Conservation (phyloP, 495 filamentous ascomycete genomes). For the Aspergillus wentii region DNA sequence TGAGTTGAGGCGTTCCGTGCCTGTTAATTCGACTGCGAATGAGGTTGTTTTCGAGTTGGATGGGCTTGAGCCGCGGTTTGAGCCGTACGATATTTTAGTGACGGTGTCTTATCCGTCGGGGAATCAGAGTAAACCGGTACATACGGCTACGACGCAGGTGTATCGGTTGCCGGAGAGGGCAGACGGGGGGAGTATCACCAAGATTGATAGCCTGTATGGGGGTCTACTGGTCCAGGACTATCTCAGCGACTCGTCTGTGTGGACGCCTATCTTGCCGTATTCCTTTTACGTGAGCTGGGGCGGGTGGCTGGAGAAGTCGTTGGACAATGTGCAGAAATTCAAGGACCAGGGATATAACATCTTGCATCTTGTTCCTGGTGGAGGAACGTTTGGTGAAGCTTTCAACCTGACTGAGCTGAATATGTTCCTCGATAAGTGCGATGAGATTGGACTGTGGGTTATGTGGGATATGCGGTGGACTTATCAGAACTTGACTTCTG, state of each 20-base stretch:
- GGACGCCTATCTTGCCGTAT: constrained; percentile 54
- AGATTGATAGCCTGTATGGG: constrained; percentile 58
- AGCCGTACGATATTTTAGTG: no score
- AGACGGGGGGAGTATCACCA: constrained; percentile 52
- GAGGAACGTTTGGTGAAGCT: no score
- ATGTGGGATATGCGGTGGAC: no score
- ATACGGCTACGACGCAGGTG: constrained; percentile 43
- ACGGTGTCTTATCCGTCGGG: no score
- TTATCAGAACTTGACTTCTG: constrained; percentile 52
- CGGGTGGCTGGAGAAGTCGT: constrained; percentile 40
- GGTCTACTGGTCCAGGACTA: constrained; percentile 45
- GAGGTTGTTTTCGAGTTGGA: no score
- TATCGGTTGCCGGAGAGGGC: constrained; percentile 52
- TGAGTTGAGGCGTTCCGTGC: no score
- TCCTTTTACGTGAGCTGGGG: constrained; percentile 60
- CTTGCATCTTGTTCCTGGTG: constrained; percentile 49
- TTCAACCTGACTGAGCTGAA: no score
- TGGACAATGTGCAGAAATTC: constrained; percentile 31
- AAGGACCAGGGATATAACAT: constrained; percentile 49
- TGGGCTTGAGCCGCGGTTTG: no score
- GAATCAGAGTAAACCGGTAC: no score
- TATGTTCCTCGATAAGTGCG: no score
- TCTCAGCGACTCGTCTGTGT: constrained; percentile 35
- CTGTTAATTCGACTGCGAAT: no score
- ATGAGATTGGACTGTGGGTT: no score